Percentiles rank a stretch among this genome's conserved stretches.
Evolutionary conservation across 2,329 filamentous ascomycete species (phyloP).

Genomic region (Ceratocystiopsis minuta): DNA sequence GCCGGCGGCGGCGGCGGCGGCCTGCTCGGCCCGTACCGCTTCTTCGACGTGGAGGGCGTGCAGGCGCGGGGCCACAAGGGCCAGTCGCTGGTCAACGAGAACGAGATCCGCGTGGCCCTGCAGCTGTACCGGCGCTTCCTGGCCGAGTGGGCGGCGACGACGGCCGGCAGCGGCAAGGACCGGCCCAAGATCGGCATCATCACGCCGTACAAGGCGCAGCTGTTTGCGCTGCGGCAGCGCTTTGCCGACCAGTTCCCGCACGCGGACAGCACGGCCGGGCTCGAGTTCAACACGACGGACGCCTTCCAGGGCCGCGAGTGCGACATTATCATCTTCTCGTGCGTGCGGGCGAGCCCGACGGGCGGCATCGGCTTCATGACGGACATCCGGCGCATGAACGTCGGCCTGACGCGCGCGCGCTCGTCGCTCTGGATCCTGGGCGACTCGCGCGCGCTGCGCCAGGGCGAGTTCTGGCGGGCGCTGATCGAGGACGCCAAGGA

Average conservation of each 20-base stretch:
- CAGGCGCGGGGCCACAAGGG: slow-evolving; percentile 68
- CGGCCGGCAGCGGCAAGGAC: slow-evolving; percentile 29
- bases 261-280: slow-evolving; percentile 51
- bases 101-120: slow-evolving; percentile 74
- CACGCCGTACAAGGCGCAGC: slow-evolving; percentile 90
- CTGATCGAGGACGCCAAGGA: slow-evolving; percentile 65
- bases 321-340: slow-evolving; percentile 97
- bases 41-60: slow-evolving; percentile 87
- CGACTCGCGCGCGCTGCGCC: slow-evolving; percentile 68
- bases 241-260: slow-evolving; percentile 55
- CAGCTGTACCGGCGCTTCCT: slow-evolving; percentile 66
- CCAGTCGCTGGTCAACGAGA: slow-evolving; percentile 76
- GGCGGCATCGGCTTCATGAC: slow-evolving; percentile 97
- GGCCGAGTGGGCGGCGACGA: slow-evolving; percentile 27
- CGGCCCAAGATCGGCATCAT: slow-evolving; percentile 86
- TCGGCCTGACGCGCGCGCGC: slow-evolving; percentile 89
- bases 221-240: slow-evolving; percentile 57
- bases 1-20: slow-evolving; percentile 34
- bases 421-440: slow-evolving; percentile 93
- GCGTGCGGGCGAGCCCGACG: slow-evolving; percentile 79
- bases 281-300: slow-evolving; percentile 98
- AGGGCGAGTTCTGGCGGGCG: slow-evolving; percentile 80
- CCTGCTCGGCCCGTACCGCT: slow-evolving; percentile 80
- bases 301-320: slow-evolving; percentile 95
- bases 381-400: slow-evolving; percentile 98